A percentile compares a stretch with the other conserved stretches of the same genome.
Evolutionary conservation across 345 rosid species (phyloP).

Genomic region (Citrus cavaleriei): DNA sequence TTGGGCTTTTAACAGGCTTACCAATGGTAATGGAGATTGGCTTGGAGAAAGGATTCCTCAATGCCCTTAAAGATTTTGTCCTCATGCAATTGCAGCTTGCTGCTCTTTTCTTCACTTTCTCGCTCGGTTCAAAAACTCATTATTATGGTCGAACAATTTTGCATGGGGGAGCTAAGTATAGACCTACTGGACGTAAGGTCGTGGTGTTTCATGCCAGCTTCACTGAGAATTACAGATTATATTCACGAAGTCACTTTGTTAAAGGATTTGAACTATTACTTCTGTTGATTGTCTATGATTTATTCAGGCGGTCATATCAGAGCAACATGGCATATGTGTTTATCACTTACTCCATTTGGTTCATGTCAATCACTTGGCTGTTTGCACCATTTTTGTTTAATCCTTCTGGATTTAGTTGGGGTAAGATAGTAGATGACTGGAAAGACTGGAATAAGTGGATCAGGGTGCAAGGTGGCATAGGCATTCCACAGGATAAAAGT

Average conservation of each 20-base stretch:
- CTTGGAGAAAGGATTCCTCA: constrained; percentile 90
- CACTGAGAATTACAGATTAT: constrained; percentile 83
- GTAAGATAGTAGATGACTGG: constrained; percentile 90
- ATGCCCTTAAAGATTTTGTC: constrained; percentile 84
- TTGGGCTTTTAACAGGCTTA: constrained; percentile 91
- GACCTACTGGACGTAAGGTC: constrained; percentile 93
- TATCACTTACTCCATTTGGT: constrained; percentile 90
- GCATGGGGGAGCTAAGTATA: constrained; percentile 91
- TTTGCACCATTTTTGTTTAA: constrained; percentile 92
- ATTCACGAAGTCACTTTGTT: constrained; percentile 89
- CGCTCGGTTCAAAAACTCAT: constrained; percentile 89
- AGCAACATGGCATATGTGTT: constrained; percentile 84
- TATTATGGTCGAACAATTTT: constrained; percentile 84
- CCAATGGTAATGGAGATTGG: constrained; percentile 99
- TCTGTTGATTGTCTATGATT: constrained; percentile 76
- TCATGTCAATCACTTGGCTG: constrained; percentile 93
- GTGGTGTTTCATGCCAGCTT: constrained; percentile 93
- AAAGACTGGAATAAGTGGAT: constrained; percentile 99
- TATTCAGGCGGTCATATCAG: constrained; percentile 76
- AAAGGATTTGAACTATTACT: constrained; percentile 88
- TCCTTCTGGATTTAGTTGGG: constrained; percentile 92
- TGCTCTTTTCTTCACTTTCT: constrained; percentile 94
- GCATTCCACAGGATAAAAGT: constrained; percentile 90
- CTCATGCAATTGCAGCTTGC: constrained; percentile 98
- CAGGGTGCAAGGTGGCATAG: constrained; percentile 90